Conservation (phyloP, 148 eudicot species). For the Polygonum aviculare region DNA sequence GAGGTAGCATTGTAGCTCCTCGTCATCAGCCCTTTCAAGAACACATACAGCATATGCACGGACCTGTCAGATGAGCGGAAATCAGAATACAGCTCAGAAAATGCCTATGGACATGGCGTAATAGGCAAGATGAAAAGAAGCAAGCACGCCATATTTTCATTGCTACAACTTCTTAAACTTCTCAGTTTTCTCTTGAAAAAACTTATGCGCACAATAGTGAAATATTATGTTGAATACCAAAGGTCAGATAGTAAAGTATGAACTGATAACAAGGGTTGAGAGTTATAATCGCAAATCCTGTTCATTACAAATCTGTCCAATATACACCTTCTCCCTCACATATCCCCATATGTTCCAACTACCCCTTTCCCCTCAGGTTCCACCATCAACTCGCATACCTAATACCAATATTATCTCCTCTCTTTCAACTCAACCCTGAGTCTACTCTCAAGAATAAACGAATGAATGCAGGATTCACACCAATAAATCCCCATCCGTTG, state of each 20-base stretch:
- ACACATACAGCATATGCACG: slow-evolving; percentile 97
- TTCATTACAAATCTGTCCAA: background rate
- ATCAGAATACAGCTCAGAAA: background rate
- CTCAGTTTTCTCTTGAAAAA: background rate
- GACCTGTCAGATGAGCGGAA: slow-evolving; percentile 39
- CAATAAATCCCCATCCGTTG: background rate
- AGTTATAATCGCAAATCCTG: background rate
- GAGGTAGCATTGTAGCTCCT: slow-evolving; percentile 94
- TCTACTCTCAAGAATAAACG: background rate
- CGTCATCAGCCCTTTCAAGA: slow-evolving; percentile 96
- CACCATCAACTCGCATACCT: background rate
- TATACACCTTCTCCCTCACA: background rate
- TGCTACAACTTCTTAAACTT: too few species aligned
- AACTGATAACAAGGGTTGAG: background rate
- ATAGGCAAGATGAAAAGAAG: background rate
- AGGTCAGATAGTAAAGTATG: background rate
- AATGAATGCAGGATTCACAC: background rate
- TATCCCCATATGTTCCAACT: background rate
- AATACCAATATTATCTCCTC: background rate
- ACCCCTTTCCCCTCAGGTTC: background rate
- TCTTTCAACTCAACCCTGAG: background rate
- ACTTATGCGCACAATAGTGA: background rate
- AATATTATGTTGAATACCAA: background rate
- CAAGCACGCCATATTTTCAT: too few species aligned
- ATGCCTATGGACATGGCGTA: background rate